Percentiles rank a stretch among this genome's conserved stretches.
phyloP scores from a whole-genome alignment of 768 basidiomycete species.

The Rossbeevera mucosa region DNA sequence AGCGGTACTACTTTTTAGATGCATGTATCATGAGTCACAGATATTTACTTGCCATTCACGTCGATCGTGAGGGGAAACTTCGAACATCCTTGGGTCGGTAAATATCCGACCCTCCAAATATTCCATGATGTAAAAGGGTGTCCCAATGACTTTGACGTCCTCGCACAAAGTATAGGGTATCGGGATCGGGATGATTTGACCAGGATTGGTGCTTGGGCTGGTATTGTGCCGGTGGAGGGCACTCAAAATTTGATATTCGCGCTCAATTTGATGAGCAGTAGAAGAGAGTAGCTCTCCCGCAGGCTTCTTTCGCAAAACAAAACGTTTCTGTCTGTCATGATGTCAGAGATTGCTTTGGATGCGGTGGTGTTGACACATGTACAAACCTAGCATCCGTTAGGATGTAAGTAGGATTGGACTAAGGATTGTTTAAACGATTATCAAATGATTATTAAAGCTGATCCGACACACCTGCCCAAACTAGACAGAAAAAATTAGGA shows the following conservation, averaged over 20 bases:
- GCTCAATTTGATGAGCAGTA: slow-evolving; percentile 93
- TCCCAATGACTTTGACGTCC: slow-evolving; percentile 72
- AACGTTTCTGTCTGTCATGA: slow-evolving; percentile 46
- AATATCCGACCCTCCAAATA: slow-evolving; percentile 93
- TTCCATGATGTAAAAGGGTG: slow-evolving; percentile 96
- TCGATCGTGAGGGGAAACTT: slow-evolving; percentile 56
- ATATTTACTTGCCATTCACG: slow-evolving; percentile 58
- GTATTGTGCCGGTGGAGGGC: slow-evolving; percentile 75
- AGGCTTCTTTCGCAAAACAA: slow-evolving; percentile 92
- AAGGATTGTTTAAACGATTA: slow-evolving; percentile 6
- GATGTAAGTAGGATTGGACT: slow-evolving; percentile 98
- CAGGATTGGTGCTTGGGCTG: slow-evolving; percentile 42
- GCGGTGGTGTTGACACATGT: background rate
- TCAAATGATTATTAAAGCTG: background rate
- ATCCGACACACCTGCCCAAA: slow-evolving; percentile 72
- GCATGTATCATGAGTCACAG: background rate
- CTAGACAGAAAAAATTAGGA: slow-evolving; percentile 36
- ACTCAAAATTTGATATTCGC: slow-evolving; percentile 79
- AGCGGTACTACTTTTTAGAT: background rate
- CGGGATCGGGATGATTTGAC: slow-evolving; percentile 74
- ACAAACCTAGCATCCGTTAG: slow-evolving; percentile 70
- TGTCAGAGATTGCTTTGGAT: slow-evolving; percentile 2
- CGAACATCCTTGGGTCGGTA: slow-evolving; percentile 74
- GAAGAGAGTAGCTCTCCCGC: slow-evolving; percentile 79
- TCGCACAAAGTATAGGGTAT: slow-evolving; percentile 80